A percentile compares a stretch with the other conserved stretches of the same genome.
These are phyloP conservation scores for Fraxinus sp. DNA, from an alignment of 305 asterid species.

Conservation along the genomic window DNA sequence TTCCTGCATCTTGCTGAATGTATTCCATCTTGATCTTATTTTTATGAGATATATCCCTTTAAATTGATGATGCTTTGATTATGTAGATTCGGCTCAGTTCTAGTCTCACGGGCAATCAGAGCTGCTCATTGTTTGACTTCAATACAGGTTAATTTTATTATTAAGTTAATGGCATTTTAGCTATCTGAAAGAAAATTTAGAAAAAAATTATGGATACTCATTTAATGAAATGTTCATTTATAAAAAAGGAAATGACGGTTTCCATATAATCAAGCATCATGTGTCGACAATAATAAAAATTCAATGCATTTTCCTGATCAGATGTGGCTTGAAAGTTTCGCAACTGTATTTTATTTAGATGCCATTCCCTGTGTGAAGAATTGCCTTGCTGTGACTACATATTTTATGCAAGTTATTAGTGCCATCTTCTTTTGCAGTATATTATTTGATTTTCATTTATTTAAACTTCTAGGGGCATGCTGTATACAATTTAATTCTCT, in stretches of 20 bases:
- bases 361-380: neutral
- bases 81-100: conserved; percentile 80
- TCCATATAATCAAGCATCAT: neutral
- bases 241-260: neutral
- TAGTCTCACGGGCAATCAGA: conserved; percentile 84
- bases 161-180: conserved; percentile 1
- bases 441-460: neutral
- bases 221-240: neutral
- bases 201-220: neutral
- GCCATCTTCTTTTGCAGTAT: neutral
- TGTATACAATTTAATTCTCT: neutral
- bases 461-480: neutral
- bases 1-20: conserved; percentile 1
- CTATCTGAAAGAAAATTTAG: neutral
- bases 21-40: conserved; percentile 8
- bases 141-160: conserved; percentile 68
- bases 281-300: neutral
- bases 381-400: neutral
- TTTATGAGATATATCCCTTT: conserved; percentile 3
- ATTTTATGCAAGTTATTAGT: neutral
- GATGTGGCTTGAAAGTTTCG: neutral
- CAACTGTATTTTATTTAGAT: neutral
- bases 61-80: conserved; percentile 24
- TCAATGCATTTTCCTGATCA: neutral
- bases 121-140: conserved; percentile 99